Evolutionary conservation across 257 asterid species (phyloP).

Genomic region (Solanum sitiens): DNA sequence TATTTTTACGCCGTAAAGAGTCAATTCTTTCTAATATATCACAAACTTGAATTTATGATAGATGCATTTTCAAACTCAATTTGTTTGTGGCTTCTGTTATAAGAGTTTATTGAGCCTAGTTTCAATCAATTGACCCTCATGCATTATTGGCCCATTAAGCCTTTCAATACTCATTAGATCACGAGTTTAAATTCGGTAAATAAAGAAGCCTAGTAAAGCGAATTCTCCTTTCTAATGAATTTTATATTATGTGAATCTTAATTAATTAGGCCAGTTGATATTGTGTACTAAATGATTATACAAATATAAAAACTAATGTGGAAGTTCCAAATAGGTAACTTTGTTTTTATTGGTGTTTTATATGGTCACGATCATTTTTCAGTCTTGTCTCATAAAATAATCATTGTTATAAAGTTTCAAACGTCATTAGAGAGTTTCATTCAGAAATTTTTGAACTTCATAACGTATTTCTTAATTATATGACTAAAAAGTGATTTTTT

Average conservation of each 20-base stretch:
- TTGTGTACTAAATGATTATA: not conserved
- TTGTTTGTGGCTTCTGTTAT: not conserved
- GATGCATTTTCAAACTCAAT: not conserved
- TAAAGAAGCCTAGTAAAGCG: not conserved
- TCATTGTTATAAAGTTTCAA: not conserved
- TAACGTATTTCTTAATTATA: not conserved
- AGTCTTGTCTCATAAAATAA: not conserved
- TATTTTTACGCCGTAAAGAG: not conserved
- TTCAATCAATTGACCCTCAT: not conserved
- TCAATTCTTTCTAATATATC: not conserved
- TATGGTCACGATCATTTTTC: not conserved
- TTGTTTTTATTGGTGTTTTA: not conserved
- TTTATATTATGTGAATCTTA: not conserved
- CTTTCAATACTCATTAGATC: not conserved
- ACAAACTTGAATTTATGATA: not conserved
- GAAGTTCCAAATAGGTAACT: not conserved
- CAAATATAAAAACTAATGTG: not conserved
- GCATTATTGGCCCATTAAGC: not conserved
- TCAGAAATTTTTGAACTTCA: not conserved
- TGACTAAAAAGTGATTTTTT: not conserved
- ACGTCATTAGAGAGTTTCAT: too few species aligned
- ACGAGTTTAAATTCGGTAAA: not conserved
- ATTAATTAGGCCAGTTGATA: not conserved
- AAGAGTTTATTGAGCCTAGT: not conserved
- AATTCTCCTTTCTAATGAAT: not conserved